Conservation (phyloP, 2,329 filamentous ascomycete species). For the Beauveria medogensis region DNA sequence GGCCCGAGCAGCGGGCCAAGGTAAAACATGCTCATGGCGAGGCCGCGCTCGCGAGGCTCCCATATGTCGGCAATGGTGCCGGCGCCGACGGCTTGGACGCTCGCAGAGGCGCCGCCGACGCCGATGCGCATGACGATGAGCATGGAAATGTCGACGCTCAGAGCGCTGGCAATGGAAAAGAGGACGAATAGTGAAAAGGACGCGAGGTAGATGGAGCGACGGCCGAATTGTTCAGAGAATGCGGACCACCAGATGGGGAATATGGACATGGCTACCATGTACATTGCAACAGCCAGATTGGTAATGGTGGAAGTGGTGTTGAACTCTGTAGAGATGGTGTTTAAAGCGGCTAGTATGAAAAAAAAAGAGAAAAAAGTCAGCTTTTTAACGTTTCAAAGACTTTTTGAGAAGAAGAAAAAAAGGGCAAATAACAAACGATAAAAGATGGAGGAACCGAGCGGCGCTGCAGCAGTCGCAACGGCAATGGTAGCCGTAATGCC, state of each 20-base stretch:
- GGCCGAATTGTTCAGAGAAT: conserved; percentile 61
- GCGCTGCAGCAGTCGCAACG: conserved; percentile 66
- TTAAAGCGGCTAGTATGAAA: neutral
- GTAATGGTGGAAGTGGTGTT: conserved; percentile 4
- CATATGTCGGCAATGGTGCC: conserved; percentile 39
- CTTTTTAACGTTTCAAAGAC: neutral
- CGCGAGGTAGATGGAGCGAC: conserved; percentile 61
- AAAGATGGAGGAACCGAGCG: conserved; percentile 77
- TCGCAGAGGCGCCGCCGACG: conserved; percentile 63
- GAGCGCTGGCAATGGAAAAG: conserved; percentile 56
- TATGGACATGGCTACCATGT: conserved; percentile 65
- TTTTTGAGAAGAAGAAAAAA: too few species aligned
- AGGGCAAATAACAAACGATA: conserved; percentile 51
- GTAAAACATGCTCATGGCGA: conserved; percentile 69
- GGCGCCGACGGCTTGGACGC: conserved; percentile 19
- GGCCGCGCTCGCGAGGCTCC: conserved; percentile 58
- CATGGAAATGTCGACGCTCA: conserved; percentile 60
- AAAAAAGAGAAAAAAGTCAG: neutral
- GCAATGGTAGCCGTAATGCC: conserved; percentile 71
- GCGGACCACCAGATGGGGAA: conserved; percentile 75
- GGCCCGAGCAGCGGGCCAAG: conserved; percentile 65
- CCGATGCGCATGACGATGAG: conserved; percentile 64
- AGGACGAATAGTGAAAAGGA: conserved; percentile 61
- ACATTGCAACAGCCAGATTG: conserved; percentile 9
- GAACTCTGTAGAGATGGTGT: neutral